Evolutionary conservation across 768 basidiomycete genomes (phyloP), one percentile per base, ranked within the genome.

Genomic region (Phylloporus rhodoxanthus): DNA sequence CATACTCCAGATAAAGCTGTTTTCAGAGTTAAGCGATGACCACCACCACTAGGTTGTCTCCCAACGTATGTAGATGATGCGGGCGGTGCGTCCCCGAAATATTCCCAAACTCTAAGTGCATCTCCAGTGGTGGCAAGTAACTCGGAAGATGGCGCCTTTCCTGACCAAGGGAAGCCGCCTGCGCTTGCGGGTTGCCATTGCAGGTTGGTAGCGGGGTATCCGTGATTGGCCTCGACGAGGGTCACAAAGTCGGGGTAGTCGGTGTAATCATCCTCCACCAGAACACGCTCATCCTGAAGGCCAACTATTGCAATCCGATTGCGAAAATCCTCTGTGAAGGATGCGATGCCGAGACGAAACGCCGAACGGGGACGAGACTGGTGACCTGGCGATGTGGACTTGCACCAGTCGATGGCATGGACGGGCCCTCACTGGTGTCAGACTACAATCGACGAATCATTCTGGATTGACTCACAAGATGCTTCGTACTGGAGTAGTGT

Each of bases 91-190:
- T 91, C 90, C 53, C 78, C 80, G 41, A 77, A 74, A 56, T 95
- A 86, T 66, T 97, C 94, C 81, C 88, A 98, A 45, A 99, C 80
- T 56, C 93, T 76, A 60, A 99, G 67, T 42, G 91, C 91, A 69
- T 98, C 96, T 23, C 91, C 91, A 0, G 92, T 95, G 6, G 92
- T 95, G 10, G 95, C 95, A 8, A 99, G 74, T 41, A 96, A 70
- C 68, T 99, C 96, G 41, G 87, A 76, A 42, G 71, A 69, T 8
- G 75, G 69, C 4, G 78, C 74, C 65, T 84, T 88, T 66, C 82
- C 80, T 6, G 80, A 74, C 87, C 89, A 89, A 37, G 73, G 65
- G 63, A 80, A 79, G 38, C 73, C 76, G 26, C 75, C 70, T 19
- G 87, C 75, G 23, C 80, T 78, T 4, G 79, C 76, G 15, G 96